phyloP scores from a whole-genome alignment of 73 alveolate species.

The Uronychia binucleata region DNA sequence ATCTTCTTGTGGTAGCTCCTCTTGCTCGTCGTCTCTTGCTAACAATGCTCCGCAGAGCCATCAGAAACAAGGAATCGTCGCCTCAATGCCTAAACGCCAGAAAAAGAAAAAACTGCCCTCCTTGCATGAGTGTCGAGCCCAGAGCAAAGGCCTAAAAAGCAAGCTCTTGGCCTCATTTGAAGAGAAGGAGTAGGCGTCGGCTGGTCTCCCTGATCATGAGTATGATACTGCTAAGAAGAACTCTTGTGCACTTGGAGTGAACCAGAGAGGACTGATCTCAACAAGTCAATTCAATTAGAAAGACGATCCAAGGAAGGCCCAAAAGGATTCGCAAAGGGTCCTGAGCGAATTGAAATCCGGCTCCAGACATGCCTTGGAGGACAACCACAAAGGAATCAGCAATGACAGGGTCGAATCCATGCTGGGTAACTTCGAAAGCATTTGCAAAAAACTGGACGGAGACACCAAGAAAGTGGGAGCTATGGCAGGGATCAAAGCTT shows the following conservation, averaged over 20 bases:
- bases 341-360: neutral
- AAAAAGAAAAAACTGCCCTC: neutral
- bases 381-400: neutral
- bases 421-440: neutral
- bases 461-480: neutral
- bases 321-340: no score
- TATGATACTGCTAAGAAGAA: neutral
- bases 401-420: neutral
- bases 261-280: no score
- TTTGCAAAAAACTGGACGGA: neutral
- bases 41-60: neutral
- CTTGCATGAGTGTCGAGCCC: neutral
- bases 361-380: neutral
- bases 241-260: neutral
- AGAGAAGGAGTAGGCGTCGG: neutral
- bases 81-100: neutral
- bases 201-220: neutral
- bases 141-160: neutral
- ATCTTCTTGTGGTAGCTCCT: neutral
- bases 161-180: neutral
- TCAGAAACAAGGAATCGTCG: neutral
- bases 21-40: neutral
- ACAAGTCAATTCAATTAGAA: no score
- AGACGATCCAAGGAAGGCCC: no score
- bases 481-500: neutral